Percentiles rank a stretch among this genome's conserved stretches.
Evolutionary conservation across 352 stramenopile species (phyloP).

Genomic region (Salisapilia sapeloensis): DNA sequence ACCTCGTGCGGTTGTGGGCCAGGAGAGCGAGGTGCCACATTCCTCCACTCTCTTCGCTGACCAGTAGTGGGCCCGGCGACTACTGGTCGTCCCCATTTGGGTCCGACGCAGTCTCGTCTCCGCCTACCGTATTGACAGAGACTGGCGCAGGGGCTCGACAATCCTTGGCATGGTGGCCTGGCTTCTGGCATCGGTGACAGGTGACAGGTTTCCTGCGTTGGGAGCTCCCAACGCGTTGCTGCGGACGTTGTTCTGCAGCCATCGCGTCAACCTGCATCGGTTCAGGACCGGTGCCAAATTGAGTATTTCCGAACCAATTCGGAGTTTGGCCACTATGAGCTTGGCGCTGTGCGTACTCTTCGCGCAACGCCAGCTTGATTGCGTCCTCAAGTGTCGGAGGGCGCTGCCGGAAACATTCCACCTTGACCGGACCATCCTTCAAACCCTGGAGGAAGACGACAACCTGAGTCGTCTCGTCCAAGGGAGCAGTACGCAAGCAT

Average conservation of each 20-base stretch:
- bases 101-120: background rate
- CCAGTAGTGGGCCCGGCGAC: slow-evolving; percentile 3
- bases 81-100: slow-evolving; percentile 6
- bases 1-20: background rate
- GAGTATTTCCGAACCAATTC: background rate
- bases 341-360: slow-evolving; percentile 6
- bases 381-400: slow-evolving; percentile 3
- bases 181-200: slow-evolving; percentile 2
- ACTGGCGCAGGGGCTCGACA: slow-evolving; percentile 4
- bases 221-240: background rate
- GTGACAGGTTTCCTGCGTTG: background rate
- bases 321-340: background rate
- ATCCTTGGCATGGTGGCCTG: slow-evolving; percentile 4
- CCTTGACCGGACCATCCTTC: slow-evolving; percentile 5
- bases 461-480: slow-evolving; percentile 8
- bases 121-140: background rate
- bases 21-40: slow-evolving; percentile 2
- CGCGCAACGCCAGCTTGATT: slow-evolving; percentile 3
- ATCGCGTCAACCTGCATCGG: slow-evolving; percentile 7
- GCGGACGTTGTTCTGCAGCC: no score
- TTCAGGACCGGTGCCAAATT: no score
- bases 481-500: slow-evolving; percentile 2
- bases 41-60: slow-evolving; percentile 1
- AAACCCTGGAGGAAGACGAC: slow-evolving; percentile 7
- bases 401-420: slow-evolving; percentile 6